Base-by-base conservation (phyloP, 2,329 filamentous ascomycete genomes). In the Helotiales sp. region DNA sequence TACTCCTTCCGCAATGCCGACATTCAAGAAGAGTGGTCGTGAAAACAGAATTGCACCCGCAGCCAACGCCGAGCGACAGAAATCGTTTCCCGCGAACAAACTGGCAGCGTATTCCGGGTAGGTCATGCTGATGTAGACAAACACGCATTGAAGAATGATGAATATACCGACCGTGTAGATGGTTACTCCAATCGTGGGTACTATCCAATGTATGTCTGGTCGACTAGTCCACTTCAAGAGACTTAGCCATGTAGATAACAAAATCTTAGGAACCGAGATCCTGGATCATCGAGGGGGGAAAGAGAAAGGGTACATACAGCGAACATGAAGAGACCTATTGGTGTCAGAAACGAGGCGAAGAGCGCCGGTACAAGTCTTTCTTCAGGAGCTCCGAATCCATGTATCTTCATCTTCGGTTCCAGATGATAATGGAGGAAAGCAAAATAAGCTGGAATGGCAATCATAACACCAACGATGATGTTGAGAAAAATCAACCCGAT, bases 401-500 rank as follows among this genome's bases (percentile, higher is more conserved):
- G 26, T 24, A 43, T 61, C 13, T 20, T 30, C 22, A 61, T 63
- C n/a, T 24, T 28, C 1, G 57, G 61, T 13, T 60, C 43, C 8
- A 57, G 45, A 10, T 59, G 20, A 13, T 34, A 86, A 86, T 13
- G 83, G 71, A 86, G 87, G 66, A 77, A 72, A 58, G 52, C 86
- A 0, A 76, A 72, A 76, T 86, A 89, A 45, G 79, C 61, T 52
- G 72, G 77, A 34, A 85, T 78, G 40, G 82, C 84, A 61, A 88
- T 72, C 7, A 85, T 66, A 71, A 84, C 85, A 6, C 83, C 80
- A 20, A 89, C 82, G 32, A 87, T 78, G 72, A 89, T 82, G 70
- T 82, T 85, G 54, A 87, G 78, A 78, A 89, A 89, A 61, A 87
- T 82, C 15, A 89, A 80, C n/a, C 87, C 86, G 64, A 84, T 77